Evolutionary conservation across 164 flowering plant species (phyloP).

Genomic region (Kalanchoe fedtschenkoi): DNA sequence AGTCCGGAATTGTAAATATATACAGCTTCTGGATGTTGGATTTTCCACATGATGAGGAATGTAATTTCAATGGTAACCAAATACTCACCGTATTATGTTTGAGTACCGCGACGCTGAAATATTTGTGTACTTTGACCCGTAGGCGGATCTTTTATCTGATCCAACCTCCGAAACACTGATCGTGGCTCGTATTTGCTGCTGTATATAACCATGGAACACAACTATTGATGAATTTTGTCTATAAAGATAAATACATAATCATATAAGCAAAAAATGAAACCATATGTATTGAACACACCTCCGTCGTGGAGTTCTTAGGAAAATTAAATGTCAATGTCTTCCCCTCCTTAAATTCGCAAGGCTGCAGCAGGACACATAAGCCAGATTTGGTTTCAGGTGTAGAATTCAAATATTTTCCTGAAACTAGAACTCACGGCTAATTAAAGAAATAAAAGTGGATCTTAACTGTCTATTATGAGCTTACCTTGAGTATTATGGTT

Average conservation of each 20-base stretch:
- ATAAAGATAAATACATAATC: background rate
- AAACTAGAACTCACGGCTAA: background rate
- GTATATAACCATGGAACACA: constrained; percentile 7
- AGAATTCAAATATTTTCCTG: background rate
- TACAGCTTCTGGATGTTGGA: too few relatives aligned
- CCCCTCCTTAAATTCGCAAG: constrained; percentile 18
- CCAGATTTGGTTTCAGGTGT: background rate
- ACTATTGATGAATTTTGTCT: background rate
- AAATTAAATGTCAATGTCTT: constrained; percentile 17
- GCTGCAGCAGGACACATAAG: constrained; percentile 13
- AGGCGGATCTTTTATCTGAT: constrained; percentile 17
- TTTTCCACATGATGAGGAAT: background rate
- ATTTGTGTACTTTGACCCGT: constrained; percentile 16
- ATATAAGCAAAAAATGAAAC: background rate
- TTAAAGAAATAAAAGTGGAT: background rate
- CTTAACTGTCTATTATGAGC: background rate
- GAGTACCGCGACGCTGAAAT: constrained; percentile 17
- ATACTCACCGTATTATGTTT: constrained; percentile 18
- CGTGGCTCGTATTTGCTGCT: constrained; percentile 23
- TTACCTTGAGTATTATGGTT: too few relatives aligned
- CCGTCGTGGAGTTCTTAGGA: constrained; percentile 11
- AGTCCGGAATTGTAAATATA: too few relatives aligned
- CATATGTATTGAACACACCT: constrained; percentile 13
- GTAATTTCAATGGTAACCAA: background rate
- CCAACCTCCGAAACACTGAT: constrained; percentile 22